Conservation (phyloP, 1,284 basidiomycete genomes). For the Chiua sp. region DNA sequence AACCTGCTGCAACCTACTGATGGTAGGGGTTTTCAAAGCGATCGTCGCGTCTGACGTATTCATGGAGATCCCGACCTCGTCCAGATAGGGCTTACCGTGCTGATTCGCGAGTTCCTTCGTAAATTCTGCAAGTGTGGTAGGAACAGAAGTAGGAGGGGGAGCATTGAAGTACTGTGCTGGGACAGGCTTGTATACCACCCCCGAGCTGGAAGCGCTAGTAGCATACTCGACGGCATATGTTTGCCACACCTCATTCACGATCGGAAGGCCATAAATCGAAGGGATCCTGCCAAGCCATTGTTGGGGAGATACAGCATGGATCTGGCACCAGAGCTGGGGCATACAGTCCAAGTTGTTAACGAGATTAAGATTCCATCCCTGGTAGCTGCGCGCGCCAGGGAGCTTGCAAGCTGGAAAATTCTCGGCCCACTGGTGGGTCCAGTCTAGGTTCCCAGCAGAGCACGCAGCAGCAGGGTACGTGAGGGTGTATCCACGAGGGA, state of each 20-base stretch:
- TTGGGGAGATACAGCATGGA: not conserved
- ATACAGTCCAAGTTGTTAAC: slow-evolving; percentile 19
- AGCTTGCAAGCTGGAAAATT: not conserved
- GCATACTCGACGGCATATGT: not conserved
- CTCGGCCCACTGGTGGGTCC: not conserved
- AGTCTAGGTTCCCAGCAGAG: slow-evolving; percentile 1
- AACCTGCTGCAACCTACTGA: too few relatives aligned
- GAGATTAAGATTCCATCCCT: slow-evolving; percentile 25
- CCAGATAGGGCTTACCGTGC: too few relatives aligned
- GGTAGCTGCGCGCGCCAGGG: not conserved
- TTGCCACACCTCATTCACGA: not conserved
- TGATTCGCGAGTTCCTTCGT: too few relatives aligned
- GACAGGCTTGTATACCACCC: slow-evolving; percentile 2
- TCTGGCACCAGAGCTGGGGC: slow-evolving; percentile 17
- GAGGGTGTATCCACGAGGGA: not conserved
- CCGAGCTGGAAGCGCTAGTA: not conserved
- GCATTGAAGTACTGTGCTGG: not conserved
- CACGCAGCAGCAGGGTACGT: slow-evolving; percentile 13
- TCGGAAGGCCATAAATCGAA: slow-evolving; percentile 16
- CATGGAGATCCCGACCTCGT: too few relatives aligned
- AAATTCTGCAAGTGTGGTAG: too few relatives aligned
- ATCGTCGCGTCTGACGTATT: too few relatives aligned
- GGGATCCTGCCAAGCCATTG: slow-evolving; percentile 21
- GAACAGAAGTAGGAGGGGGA: not conserved
- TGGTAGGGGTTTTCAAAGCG: too few relatives aligned